Percentiles rank a stretch among this genome's conserved stretches.
Conservation (phyloP, 208 protist genomes). For the Acanthamoeba polyphaga region DNA sequence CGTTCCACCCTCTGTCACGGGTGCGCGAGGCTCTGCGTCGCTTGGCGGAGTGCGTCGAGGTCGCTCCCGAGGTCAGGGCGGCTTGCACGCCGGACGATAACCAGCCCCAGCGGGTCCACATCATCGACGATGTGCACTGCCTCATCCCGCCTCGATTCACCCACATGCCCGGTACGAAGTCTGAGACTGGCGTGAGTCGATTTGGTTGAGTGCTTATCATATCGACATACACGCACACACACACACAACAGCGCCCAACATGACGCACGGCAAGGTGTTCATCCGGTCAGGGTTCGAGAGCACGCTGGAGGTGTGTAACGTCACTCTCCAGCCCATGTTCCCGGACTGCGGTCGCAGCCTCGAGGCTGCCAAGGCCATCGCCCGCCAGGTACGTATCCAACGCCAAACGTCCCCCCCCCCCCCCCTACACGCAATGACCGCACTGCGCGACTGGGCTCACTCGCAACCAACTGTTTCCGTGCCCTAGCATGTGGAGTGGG, state of each 20-base stretch:
- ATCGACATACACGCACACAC: not conserved
- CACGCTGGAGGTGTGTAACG: not conserved
- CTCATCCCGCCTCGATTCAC: not conserved
- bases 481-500: slow-evolving; percentile 1
- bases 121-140: not conserved
- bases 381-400: not conserved
- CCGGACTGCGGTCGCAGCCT: slow-evolving; percentile 13
- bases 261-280: slow-evolving; percentile 26
- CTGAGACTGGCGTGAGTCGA: too few relatives aligned
- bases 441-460: not conserved
- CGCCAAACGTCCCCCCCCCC: not conserved
- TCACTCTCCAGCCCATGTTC: slow-evolving; percentile 1
- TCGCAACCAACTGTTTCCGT: not conserved
- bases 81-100: not conserved
- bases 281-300: not conserved
- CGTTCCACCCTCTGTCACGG: not conserved
- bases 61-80: not conserved
- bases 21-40: not conserved
- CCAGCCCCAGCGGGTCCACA: not conserved
- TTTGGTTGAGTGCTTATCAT: not conserved
- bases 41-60: not conserved
- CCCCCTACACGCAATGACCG: not conserved
- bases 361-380: not conserved
- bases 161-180: not conserved
- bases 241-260: not conserved